A percentile compares a stretch with the other conserved stretches of the same genome.
These are phyloP conservation scores for Spiraea crenata DNA, from an alignment of 331 rosid species.

Conservation along the genomic window DNA sequence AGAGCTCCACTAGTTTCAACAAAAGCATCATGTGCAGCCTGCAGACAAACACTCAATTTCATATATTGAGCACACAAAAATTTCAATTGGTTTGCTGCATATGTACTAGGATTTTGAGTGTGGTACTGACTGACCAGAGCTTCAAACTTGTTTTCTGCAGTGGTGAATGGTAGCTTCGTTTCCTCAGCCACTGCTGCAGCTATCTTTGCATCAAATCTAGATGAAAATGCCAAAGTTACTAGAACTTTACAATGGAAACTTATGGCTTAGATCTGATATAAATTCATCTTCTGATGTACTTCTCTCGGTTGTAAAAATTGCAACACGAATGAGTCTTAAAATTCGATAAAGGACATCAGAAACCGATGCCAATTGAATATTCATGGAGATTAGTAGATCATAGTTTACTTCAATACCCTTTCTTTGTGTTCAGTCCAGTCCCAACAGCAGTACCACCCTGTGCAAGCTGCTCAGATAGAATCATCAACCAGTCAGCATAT, in stretches of 20 bases:
- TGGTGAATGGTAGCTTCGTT: slow-evolving; percentile 80
- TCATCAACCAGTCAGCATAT: slow-evolving; percentile 31
- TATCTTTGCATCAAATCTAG: slow-evolving; percentile 86
- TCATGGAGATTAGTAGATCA: no score
- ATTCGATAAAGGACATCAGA: no score
- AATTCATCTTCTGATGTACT: no score
- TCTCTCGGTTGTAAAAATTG: no score
- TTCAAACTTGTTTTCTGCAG: slow-evolving; percentile 97
- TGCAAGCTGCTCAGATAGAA: slow-evolving; percentile 74
- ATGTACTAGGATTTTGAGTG: no score
- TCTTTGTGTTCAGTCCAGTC: slow-evolving; percentile 98
- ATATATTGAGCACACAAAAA: no score
- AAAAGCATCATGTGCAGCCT: slow-evolving; percentile 99
- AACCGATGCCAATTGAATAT: no score
- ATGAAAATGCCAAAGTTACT: slow-evolving; percentile 19
- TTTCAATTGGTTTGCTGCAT: slow-evolving; percentile 10
- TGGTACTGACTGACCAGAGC: slow-evolving; percentile 78
- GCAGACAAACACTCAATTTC: slow-evolving; percentile 19
- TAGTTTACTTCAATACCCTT: slow-evolving; percentile 55
- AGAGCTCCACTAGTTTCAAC: slow-evolving; percentile 93
- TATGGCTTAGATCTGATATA: no score
- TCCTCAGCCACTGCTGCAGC: slow-evolving; percentile 95
- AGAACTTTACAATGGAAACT: no score
- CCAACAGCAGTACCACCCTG: slow-evolving; percentile 99
- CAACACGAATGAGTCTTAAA: no score